Conservation (phyloP, 164 flowering plant species). For the Malania oleifera region DNA sequence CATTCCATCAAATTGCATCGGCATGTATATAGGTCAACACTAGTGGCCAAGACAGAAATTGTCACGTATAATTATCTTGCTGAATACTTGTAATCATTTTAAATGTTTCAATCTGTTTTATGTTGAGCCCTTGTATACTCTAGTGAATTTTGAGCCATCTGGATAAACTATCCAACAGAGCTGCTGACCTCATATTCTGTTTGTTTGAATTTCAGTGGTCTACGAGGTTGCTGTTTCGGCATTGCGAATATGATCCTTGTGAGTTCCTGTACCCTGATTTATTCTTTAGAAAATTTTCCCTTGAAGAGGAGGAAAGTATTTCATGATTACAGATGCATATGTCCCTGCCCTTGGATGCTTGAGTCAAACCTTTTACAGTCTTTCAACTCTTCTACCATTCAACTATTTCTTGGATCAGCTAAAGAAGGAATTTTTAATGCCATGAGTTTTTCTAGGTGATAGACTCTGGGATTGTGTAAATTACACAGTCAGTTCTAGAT, state of each 20-base stretch:
- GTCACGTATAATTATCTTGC: not conserved
- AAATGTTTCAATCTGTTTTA: not conserved
- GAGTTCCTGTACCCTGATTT: conserved; percentile 28
- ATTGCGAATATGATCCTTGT: conserved; percentile 94
- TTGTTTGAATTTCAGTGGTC: conserved; percentile 56
- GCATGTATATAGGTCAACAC: not conserved
- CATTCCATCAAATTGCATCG: not conserved
- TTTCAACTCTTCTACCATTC: not conserved
- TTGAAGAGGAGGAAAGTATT: not conserved
- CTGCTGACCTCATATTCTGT: conserved; percentile 25
- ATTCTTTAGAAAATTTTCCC: not conserved
- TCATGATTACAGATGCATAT: not conserved
- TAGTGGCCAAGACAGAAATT: not conserved
- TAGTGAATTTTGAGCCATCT: conserved; percentile 13
- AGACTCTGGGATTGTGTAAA: too few species aligned
- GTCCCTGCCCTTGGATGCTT: not conserved
- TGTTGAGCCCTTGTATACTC: not conserved
- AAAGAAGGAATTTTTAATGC: not conserved
- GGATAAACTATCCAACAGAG: conserved; percentile 15
- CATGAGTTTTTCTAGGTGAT: too few species aligned
- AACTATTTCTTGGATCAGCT: not conserved
- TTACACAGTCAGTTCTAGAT: not conserved
- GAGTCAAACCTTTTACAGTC: not conserved
- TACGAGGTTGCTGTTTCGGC: conserved; percentile 83
- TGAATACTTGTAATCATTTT: not conserved